Base-by-base conservation (phyloP, 2,329 filamentous ascomycete species). In the Fusarium subtropicale region DNA sequence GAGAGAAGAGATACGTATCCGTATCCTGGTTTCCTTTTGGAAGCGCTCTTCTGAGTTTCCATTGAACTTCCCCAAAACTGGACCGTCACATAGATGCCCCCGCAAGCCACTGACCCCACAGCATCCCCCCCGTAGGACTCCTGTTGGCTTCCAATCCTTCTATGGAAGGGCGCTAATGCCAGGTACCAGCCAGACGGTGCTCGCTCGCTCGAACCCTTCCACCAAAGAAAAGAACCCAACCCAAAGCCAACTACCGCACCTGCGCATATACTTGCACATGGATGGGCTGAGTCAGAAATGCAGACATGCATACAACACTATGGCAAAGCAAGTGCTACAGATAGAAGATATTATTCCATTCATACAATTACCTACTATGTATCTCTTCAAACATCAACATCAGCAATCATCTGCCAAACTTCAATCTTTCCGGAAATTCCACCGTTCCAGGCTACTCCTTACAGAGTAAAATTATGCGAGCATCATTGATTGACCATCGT, bases 161-260 rank as follows among this genome's bases (percentile, higher is more conserved):
- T 57, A 63, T 47, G 41, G 36, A 60, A 66, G 63, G 54, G 54
- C 71, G 68, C 71, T 73, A 73, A 73, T 73, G 71, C 63, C 41
- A 73, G 71, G 71, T 73, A 73, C 69, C 66, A 67, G 45, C 61
- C 58, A 60, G 66, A 57, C 39, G 64, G 64, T 44, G 54, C 67
- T 71, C 51, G 41, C 48, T 57, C 50, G 53, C 64, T 63, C 66
- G 55, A 69, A 55, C 55, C 60, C 42, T 42, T 56, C 54, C 34
- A 59, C 31, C 57, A 56, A 53, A 48, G 54, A 42, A 48, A 69
- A 66, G 65, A 63, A 57, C 55, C 60, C 58, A 60, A 57, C 18
- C 33, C 24, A 41, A 52, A 64, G 44, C 48, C 38, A 50, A 58
- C 60, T 55, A 57, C 61, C 61, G 55, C 50, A 39, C 55, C 38